Evolutionary conservation across 2,329 filamentous ascomycete genomes (phyloP).

Genomic region (Aaosphaeria pasadenensis): DNA sequence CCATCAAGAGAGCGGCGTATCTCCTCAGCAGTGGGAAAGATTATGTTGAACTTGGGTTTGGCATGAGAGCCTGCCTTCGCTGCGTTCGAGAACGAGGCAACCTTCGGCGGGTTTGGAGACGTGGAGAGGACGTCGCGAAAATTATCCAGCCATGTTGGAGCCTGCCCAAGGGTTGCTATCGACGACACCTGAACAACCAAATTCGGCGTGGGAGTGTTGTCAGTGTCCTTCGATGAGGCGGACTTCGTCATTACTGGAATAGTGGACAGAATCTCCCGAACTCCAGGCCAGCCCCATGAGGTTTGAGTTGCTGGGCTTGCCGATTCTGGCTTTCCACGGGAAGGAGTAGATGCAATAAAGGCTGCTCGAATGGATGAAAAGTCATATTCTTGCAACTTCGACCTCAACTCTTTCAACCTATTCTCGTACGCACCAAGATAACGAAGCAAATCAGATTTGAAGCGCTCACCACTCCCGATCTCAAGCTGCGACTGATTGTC

Average conservation of each 20-base stretch:
- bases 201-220: slow-evolving; percentile 8
- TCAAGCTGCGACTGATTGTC: background rate
- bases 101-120: background rate
- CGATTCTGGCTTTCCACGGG: slow-evolving; percentile 54
- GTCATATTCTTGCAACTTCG: slow-evolving; percentile 61
- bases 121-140: slow-evolving; percentile 38
- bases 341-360: slow-evolving; percentile 76
- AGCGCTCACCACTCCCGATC: slow-evolving; percentile 63
- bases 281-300: slow-evolving; percentile 72
- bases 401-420: slow-evolving; percentile 54
- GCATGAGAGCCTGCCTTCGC: background rate
- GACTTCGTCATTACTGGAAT: slow-evolving; percentile 39
- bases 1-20: slow-evolving; percentile 75
- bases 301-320: slow-evolving; percentile 48
- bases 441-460: slow-evolving; percentile 71
- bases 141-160: slow-evolving; percentile 68
- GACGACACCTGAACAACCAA: slow-evolving; percentile 71
- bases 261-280: slow-evolving; percentile 58
- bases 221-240: background rate
- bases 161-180: slow-evolving; percentile 72
- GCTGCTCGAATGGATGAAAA: slow-evolving; percentile 68
- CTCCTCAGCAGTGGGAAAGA: slow-evolving; percentile 79
- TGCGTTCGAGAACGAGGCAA: slow-evolving; percentile 2
- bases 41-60: slow-evolving; percentile 61
- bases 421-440: slow-evolving; percentile 71